These are phyloP conservation scores for Yarrowia sp. DNA, from an alignment of 805 yeast species.

Conservation along the genomic window DNA sequence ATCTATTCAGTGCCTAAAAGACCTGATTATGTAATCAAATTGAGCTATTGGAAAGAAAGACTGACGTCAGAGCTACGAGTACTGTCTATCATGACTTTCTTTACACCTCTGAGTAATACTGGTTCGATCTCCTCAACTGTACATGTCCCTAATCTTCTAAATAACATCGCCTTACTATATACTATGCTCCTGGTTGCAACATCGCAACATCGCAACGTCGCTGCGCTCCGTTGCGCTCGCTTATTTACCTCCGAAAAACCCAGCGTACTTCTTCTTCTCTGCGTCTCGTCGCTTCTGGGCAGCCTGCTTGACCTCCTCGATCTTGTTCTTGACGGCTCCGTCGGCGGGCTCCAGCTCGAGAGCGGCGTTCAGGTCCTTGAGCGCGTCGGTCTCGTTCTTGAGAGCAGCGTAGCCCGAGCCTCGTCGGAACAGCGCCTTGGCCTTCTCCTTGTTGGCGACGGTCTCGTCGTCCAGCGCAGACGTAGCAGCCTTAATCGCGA, in stretches of 20 bases:
- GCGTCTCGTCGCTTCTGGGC: slow-evolving; percentile 38
- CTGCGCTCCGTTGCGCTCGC: neutral
- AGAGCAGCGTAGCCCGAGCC: slow-evolving; percentile 72
- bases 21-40: too few relatives aligned
- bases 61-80: too few relatives aligned
- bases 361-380: slow-evolving; percentile 71
- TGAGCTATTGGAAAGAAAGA: too few relatives aligned
- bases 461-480: slow-evolving; percentile 68
- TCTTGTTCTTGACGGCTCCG: slow-evolving; percentile 45
- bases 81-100: neutral
- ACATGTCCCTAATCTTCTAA: too few relatives aligned
- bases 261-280: slow-evolving; percentile 48
- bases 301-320: slow-evolving; percentile 44
- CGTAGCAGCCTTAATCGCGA: slow-evolving; percentile 64
- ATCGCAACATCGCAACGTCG: neutral
- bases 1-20: too few relatives aligned
- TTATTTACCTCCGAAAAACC: slow-evolving; percentile 42
- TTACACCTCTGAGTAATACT: too few relatives aligned
- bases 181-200: neutral
- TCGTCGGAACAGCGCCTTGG: slow-evolving; percentile 87
- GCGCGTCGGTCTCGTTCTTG: slow-evolving; percentile 74
- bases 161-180: slow-evolving; percentile 9
- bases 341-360: slow-evolving; percentile 63
- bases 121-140: too few relatives aligned
- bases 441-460: slow-evolving; percentile 70